Base-by-base conservation (phyloP, 768 basidiomycete genomes). In the Tricholoma bakamatsutake region DNA sequence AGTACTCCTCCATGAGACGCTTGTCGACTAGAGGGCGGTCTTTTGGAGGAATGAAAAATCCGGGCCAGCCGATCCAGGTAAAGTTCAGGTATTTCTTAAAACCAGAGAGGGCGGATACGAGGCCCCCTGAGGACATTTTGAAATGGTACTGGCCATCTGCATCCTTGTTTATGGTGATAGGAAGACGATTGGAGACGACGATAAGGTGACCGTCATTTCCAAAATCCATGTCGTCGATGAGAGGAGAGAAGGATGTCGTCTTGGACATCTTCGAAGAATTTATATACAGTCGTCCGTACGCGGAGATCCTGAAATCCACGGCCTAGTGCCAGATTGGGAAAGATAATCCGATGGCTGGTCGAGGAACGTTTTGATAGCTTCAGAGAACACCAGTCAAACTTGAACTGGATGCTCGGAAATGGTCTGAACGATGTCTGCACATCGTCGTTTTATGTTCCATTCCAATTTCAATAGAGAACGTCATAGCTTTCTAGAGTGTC, bases 41-140 rank as follows among this genome's bases (percentile, higher is more conserved):
- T 67, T 93, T 92, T 31, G 78, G 78, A 4, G 97, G 97, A 61
- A 98, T 98, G 79, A 86, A 90, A 72, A 91, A 90, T 13, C 93
- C 92, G 0, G 92, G 88, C 92, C 92, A 97, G 55, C 91, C 90
- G 64, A 97, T 95, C 93, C 96, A 98, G 21, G 93, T 97, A 74
- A 99, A 98, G 70, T 83, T 87, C 80, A 98, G 87, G 34, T 89
- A 93, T 75, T 97, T 98, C 76, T 99, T 99, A 82, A 94, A 96
- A 47, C 97, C 96, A 21, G 90, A 89, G 61, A 99, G 85, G 57
- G 97, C 97, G 52, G 91, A 94, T 59, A 98, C 97, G 58, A 99
- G 89, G 53, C 97, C 97, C 28, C 97, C 97, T 3, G 93, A 95
- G 57, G 93, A 95, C 95, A 98, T 97, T 79, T 96, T 90, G 83